Conservation (phyloP, 345 rosid species). For the Syzygium grande region DNA sequence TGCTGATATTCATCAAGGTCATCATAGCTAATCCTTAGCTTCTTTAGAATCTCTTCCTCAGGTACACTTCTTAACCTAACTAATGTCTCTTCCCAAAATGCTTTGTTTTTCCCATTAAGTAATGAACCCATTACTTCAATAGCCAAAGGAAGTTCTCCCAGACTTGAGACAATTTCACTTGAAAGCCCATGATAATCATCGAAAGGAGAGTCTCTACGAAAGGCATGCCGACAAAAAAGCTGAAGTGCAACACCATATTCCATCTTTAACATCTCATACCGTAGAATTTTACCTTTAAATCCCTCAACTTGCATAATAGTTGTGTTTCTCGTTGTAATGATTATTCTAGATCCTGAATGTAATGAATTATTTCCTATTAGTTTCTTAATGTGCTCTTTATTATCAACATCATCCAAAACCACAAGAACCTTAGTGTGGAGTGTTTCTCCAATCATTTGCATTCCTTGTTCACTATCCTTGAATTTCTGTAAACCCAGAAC, state of each 20-base stretch:
- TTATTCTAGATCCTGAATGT: neutral
- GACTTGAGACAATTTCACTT: neutral
- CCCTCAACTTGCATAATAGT: neutral
- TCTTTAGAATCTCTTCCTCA: neutral
- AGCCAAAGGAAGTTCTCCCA: slow-evolving; percentile 1
- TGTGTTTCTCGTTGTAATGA: neutral
- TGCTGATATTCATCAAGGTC: neutral
- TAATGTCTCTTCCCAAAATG: neutral
- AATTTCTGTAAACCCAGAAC: neutral
- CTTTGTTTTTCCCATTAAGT: neutral
- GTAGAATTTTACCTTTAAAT: neutral
- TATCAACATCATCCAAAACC: neutral
- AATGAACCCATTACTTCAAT: slow-evolving; percentile 2
- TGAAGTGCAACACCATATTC: neutral
- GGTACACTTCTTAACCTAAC: neutral
- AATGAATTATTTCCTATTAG: neutral
- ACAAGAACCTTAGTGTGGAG: neutral
- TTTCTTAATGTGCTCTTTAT: neutral
- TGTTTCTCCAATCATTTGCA: neutral
- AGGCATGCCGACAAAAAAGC: neutral
- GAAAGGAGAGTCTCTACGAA: neutral
- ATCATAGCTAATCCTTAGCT: neutral
- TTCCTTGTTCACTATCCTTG: neutral
- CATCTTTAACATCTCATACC: neutral
- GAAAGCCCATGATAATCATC: neutral